Base-by-base conservation (phyloP, 805 yeast genomes). In the Saccharomycopsis fibuligera region DNA sequence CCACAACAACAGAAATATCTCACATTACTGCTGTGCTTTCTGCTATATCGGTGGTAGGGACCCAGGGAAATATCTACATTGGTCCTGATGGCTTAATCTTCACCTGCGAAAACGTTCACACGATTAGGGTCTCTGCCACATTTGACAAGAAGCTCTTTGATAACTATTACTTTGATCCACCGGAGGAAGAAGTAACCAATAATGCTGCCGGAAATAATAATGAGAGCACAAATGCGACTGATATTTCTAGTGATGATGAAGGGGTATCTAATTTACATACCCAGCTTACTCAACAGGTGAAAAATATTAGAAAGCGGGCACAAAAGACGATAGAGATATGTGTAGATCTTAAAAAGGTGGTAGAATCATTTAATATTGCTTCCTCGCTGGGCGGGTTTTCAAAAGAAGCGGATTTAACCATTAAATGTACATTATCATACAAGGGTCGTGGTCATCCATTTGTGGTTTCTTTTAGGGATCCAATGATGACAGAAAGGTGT, bases 391-490 rank as follows among this genome's bases (percentile, higher is more conserved):
- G 30, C 21, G 41, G 54, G 17, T 22, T 17, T 19, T 14, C 39
- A 19, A 65, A 62, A 39, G 67, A 62, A 44, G 75, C 73, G 10
- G 24, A 42, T 14, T 12, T 29, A 19, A 35, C 19, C 17, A 46
- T 51, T 19, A 44, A 43, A 49, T 76, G 81, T 54, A 72, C 79
- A 5, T 51, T 81, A 48, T 68, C 74, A 19, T 76, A 74, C 56
- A 62, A 68, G 40, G 76, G 77, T 0, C 59, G 65, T 5, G 82
- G 81, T 0, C 58, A 69, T 8, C 83, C 82, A 0, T 78, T 83
- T 56, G 67, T 74, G 0, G 51, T 82, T 19, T 70, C 74, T 3
- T 80, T 79, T 61, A 81, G 78, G 55, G 82, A 78, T 45, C 59
- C 64, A 1, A 64, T 74, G 50, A 69, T 80, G 49, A 68, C 72